Evolutionary conservation across 768 basidiomycete genomes (phyloP).

Genomic region (Suillus subaureus): DNA sequence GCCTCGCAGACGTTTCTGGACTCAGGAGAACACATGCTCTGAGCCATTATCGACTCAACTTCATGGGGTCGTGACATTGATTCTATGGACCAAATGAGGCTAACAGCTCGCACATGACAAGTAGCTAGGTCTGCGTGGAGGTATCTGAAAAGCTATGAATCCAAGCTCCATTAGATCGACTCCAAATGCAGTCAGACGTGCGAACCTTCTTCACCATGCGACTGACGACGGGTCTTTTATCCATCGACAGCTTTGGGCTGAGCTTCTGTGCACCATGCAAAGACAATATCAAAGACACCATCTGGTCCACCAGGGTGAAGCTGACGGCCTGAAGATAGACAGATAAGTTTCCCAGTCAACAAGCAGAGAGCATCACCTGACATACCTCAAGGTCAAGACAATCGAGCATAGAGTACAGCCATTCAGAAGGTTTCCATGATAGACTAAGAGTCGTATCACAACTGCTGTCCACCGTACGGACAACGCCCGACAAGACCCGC

Average conservation of each 20-base stretch:
- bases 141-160: conserved; percentile 66
- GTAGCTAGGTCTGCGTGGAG: conserved; percentile 63
- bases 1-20: conserved; percentile 51
- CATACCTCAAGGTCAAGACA: conserved; percentile 60
- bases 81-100: conserved; percentile 82
- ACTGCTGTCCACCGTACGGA: conserved; percentile 41
- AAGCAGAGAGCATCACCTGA: conserved; percentile 8
- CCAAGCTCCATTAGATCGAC: conserved; percentile 11
- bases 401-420: conserved; percentile 59
- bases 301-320: conserved; percentile 71
- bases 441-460: conserved; percentile 37
- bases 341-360: conserved; percentile 15
- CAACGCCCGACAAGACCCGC: conserved; percentile 51
- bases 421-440: conserved; percentile 63
- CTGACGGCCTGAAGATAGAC: conserved; percentile 47
- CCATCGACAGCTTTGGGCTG: conserved; percentile 53
- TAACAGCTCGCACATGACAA: conserved; percentile 83
- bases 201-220: conserved; percentile 59
- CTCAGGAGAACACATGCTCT: conserved; percentile 63
- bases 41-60: conserved; percentile 80
- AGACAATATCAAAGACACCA: conserved; percentile 55
- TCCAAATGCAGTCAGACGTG: not conserved
- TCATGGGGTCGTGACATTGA: conserved; percentile 52
- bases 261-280: conserved; percentile 55
- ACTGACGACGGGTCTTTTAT: conserved; percentile 55